phyloP scores from a whole-genome alignment of 139 green algal genomes.

The Chlamydomonas applanata region DNA sequence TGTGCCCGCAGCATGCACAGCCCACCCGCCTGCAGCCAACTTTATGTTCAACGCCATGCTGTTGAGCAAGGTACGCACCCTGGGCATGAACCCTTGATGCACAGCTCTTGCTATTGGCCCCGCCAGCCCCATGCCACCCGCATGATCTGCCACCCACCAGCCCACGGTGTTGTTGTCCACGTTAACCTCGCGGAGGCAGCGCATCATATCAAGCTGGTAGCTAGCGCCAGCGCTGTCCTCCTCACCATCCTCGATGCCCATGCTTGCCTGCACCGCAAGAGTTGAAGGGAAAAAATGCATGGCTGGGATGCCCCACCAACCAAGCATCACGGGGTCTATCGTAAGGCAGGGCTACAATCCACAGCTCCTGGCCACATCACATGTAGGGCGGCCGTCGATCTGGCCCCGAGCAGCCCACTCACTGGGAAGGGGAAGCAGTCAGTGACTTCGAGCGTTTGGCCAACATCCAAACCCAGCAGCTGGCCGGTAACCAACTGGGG shows the following conservation, averaged over 20 bases:
- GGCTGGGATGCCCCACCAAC: no score
- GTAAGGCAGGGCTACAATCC: no score
- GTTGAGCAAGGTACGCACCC: background rate
- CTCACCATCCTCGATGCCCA: slow-evolving; percentile 45
- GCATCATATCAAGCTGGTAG: slow-evolving; percentile 99
- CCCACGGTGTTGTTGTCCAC: slow-evolving; percentile 99
- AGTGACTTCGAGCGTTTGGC: slow-evolving; percentile 93
- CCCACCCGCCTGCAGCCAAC: no score
- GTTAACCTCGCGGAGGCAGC: slow-evolving; percentile 95
- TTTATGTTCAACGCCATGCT: background rate
- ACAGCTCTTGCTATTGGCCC: no score
- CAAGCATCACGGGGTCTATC: no score
- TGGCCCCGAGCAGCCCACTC: slow-evolving; percentile 7
- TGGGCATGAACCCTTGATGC: background rate
- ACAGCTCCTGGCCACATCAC: no score
- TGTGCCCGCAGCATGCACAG: background rate
- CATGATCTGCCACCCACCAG: no score
- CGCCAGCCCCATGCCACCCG: no score
- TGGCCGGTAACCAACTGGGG: slow-evolving; percentile 90
- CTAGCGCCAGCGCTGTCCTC: slow-evolving; percentile 62
- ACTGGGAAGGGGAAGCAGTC: slow-evolving; percentile 97
- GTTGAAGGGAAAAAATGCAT: no score
- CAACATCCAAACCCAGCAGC: slow-evolving; percentile 96
- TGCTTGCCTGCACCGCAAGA: slow-evolving; percentile 16
- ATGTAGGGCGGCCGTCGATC: no score